These are phyloP conservation scores for Climacium dendroides DNA, from an alignment of 225 moss, liverwort and hornwort species.

Conservation along the genomic window DNA sequence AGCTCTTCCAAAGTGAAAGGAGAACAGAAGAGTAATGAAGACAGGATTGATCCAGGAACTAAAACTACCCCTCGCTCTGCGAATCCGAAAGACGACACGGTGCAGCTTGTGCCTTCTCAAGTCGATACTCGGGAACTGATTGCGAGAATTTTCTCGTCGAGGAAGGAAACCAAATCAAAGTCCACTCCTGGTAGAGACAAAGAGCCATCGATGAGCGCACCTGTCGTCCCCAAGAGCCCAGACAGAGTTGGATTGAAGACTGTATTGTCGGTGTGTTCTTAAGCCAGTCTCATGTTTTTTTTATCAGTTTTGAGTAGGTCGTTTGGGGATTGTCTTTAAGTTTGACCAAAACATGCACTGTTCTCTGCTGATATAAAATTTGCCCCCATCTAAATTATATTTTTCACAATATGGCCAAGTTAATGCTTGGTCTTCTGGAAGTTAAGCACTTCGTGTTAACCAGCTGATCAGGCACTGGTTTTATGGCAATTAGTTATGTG, in stretches of 20 bases:
- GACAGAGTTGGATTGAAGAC: conserved; percentile 15
- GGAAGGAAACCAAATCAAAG: conserved; percentile 13
- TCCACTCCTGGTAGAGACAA: background rate
- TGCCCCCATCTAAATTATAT: background rate
- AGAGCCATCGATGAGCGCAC: background rate
- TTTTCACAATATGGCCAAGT: background rate
- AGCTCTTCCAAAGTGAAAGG: conserved; percentile 35
- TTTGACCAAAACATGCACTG: background rate
- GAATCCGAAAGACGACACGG: background rate
- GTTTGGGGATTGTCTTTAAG: background rate
- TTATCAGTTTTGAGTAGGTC: background rate
- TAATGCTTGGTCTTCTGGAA: background rate
- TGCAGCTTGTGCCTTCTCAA: conserved; percentile 13
- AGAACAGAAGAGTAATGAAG: conserved; percentile 7
- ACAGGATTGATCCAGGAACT: background rate
- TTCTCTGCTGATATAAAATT: background rate
- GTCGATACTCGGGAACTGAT: conserved; percentile 20
- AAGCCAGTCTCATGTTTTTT: background rate
- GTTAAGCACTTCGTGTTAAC: background rate
- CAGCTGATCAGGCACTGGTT: background rate
- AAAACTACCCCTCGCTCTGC: background rate
- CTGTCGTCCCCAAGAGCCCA: background rate
- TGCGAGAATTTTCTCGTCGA: conserved; percentile 9
- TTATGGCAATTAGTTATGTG: background rate
- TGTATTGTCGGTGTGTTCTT: conserved; percentile 11